phyloP scores from a whole-genome alignment of 768 basidiomycete species.

The Kwoniella europaea region DNA sequence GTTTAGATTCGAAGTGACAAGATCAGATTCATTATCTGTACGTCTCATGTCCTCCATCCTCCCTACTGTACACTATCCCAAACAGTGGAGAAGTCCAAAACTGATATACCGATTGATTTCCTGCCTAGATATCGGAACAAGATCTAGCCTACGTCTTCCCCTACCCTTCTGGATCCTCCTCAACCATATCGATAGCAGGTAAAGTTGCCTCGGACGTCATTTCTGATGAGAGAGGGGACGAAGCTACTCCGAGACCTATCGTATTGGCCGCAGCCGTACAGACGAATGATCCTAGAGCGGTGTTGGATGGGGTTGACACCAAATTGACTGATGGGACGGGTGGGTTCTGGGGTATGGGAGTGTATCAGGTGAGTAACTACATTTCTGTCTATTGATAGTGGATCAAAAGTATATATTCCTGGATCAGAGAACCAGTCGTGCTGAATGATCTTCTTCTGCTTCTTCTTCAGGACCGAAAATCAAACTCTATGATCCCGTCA shows the following conservation, averaged over 20 bases:
- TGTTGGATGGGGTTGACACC: conserved; percentile 17
- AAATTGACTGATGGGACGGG: conserved; percentile 34
- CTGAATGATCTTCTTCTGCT: too few relatives aligned
- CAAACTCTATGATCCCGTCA: conserved; percentile 40
- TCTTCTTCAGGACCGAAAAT: conserved; percentile 16
- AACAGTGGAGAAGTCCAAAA: not conserved
- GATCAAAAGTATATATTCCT: not conserved
- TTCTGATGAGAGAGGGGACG: conserved; percentile 27
- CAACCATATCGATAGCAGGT: conserved; percentile 30
- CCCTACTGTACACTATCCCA: not conserved
- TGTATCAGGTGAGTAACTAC: conserved; percentile 43
- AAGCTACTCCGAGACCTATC: conserved; percentile 22
- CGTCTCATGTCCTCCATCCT: conserved; percentile 5
- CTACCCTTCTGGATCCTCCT: conserved; percentile 33
- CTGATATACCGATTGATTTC: not conserved
- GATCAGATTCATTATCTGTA: conserved; percentile 38
- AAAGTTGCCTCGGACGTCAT: conserved; percentile 20
- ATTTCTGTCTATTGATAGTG: not conserved
- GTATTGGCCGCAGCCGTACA: conserved; percentile 25
- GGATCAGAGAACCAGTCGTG: not conserved
- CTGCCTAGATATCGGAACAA: conserved; percentile 14
- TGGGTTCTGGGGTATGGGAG: conserved; percentile 54
- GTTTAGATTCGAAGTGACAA: not conserved
- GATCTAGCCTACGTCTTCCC: conserved; percentile 33
- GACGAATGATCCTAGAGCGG: conserved; percentile 18